Percentiles rank a stretch among this genome's conserved stretches.
phyloP scores from a whole-genome alignment of 768 basidiomycete species.

The Suillus luteus region DNA sequence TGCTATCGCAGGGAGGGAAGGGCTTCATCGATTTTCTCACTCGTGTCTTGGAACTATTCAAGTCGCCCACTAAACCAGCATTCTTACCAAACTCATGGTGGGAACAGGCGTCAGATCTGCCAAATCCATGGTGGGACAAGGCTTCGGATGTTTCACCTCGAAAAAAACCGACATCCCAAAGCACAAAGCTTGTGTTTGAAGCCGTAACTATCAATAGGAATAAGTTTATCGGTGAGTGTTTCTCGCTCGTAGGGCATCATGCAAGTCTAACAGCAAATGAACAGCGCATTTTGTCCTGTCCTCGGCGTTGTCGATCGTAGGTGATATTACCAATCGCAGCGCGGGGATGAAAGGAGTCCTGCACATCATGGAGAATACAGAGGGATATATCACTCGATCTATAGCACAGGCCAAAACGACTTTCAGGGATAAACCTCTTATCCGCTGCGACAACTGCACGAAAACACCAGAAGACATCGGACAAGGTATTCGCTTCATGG shows the following conservation, averaged over 20 bases:
- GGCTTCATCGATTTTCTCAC: constrained; percentile 12
- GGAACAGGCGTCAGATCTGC: constrained; percentile 14
- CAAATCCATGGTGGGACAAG: constrained; percentile 15
- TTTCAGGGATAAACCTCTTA: constrained; percentile 18
- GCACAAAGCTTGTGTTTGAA: constrained; percentile 11
- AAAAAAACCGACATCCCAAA: not conserved
- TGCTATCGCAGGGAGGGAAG: constrained; percentile 16
- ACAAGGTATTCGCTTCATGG: constrained; percentile 20
- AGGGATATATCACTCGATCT: not conserved
- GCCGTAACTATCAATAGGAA: constrained; percentile 19
- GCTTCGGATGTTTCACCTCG: constrained; percentile 12
- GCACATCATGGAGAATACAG: constrained; percentile 10
- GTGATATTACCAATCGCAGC: not conserved
- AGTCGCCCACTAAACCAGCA: constrained; percentile 4
- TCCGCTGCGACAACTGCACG: constrained; percentile 25
- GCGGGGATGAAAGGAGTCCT: constrained; percentile 7
- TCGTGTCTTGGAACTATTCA: constrained; percentile 4
- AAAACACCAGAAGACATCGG: constrained; percentile 22
- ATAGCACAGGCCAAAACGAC: not conserved
- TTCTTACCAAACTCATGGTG: constrained; percentile 6
- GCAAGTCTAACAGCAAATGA: not conserved
- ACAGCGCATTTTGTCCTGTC: constrained; percentile 15
- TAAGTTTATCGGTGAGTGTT: constrained; percentile 21
- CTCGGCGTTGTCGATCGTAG: constrained; percentile 10
- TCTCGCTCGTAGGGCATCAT: not conserved